Evolutionary conservation across 352 stramenopile species (phyloP), one percentile per base, ranked within the genome.

Genomic region (Pythium angustatum): DNA sequence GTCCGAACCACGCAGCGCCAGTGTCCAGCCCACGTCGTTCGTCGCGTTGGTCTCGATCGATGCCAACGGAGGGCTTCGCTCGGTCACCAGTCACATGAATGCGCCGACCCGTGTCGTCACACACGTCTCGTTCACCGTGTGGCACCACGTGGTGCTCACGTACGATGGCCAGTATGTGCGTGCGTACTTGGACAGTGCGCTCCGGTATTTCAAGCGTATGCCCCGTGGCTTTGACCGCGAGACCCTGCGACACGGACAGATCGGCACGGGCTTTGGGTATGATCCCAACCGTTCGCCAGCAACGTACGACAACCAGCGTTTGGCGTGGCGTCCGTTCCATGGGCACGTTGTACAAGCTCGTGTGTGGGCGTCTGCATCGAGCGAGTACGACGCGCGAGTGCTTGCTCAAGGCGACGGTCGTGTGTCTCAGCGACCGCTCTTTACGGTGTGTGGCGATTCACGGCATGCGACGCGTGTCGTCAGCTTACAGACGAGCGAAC

Each of bases 241-340:
- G 3, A 8, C 6, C 21, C 34, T 63, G 1, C 11, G 5, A 2
- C 10, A 48, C 17, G 31, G 30, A 33, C 43, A 63, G 43, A 27
- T 63, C 22, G 56, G 56, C 28, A 54, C 41, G 11, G 56, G 56
- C 5, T 63, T 49, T 27, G 56, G 56, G 4, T 45, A 52, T 21
- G 43, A 63, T 49, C 56, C 56, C 3, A 55, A 54, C 19, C 43
- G 56, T 6, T 49, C 45, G 56, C 43, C 48, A 11, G 43, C 28
- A n/a, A 36, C 44, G 4, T 38, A 55, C 22, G 5, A 24, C 31
- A n/a, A 56, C 15, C 22, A 19, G n/a, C 31, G 26, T 4, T 7
- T 28, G 4, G 30, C 28, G 31, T 63, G 45, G 43, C 31, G 44
- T 9, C 56, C 56, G 10, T 63, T 63, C 45, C 56, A 63, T 17